These are phyloP conservation scores for Barbarea vulgaris DNA, from an alignment of 345 rosid genomes.

Conservation along the genomic window DNA sequence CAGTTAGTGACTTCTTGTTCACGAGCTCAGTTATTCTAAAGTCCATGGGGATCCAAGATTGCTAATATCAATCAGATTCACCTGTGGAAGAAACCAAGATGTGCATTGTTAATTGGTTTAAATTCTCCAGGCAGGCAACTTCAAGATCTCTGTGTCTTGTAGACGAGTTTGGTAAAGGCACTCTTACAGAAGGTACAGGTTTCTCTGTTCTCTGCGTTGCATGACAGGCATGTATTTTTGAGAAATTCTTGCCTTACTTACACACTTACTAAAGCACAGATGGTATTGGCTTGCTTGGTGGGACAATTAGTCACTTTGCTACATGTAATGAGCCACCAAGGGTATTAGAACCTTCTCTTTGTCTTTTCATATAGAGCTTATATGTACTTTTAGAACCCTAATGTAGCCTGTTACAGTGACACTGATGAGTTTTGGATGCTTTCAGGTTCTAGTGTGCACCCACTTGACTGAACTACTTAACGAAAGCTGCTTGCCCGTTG, in stretches of 20 bases:
- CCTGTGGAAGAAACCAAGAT: conserved; percentile 11
- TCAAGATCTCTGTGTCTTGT: conserved; percentile 82
- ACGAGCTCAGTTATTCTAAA: conserved; percentile 13
- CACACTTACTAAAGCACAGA: conserved; percentile 49
- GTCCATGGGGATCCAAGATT: conserved; percentile 6
- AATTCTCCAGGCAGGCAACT: conserved; percentile 78
- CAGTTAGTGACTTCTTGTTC: conserved; percentile 17
- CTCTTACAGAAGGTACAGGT: conserved; percentile 79
- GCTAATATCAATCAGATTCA: conserved; percentile 12
- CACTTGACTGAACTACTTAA: conserved; percentile 82
- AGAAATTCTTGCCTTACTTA: conserved; percentile 19
- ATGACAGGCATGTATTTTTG: background rate
- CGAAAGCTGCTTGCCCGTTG: conserved; percentile 73
- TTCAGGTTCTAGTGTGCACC: conserved; percentile 87
- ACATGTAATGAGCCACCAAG: conserved; percentile 71
- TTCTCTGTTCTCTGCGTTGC: background rate
- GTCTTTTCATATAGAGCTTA: conserved; percentile 12
- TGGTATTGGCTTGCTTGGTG: conserved; percentile 98
- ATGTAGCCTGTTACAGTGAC: conserved; percentile 2
- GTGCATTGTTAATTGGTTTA: conserved; percentile 4
- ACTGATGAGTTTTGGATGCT: background rate
- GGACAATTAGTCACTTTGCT: conserved; percentile 76
- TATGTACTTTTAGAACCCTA: background rate
- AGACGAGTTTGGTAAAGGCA: conserved; percentile 99
- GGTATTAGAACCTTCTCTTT: conserved; percentile 60